Evolutionary conservation across 345 rosid species (phyloP).

Genomic region (Melastoma malabathricum): DNA sequence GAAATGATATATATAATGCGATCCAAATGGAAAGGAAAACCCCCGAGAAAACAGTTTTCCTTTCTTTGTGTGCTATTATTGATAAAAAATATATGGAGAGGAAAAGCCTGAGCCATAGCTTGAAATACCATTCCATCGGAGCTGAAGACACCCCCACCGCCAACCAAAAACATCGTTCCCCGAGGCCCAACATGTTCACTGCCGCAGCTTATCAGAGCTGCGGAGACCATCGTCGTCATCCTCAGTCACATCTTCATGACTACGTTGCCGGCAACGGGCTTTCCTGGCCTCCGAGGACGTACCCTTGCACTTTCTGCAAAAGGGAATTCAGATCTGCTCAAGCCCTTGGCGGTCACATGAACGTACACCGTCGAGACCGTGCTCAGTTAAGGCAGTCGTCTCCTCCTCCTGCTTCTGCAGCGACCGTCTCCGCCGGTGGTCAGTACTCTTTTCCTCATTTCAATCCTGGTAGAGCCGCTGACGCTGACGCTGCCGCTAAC

Average conservation of each 20-base stretch:
- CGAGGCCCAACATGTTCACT: no score
- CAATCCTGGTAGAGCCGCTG: background rate
- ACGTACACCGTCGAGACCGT: slow-evolving; percentile 87
- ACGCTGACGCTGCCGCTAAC: slow-evolving; percentile 6
- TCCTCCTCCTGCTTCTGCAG: slow-evolving; percentile 16
- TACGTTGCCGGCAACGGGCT: slow-evolving; percentile 31
- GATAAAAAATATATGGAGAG: no score
- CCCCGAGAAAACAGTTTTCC: no score
- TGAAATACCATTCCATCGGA: no score
- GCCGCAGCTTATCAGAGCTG: no score
- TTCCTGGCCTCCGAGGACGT: slow-evolving; percentile 96
- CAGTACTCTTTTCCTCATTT: slow-evolving; percentile 29
- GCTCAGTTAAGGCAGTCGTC: slow-evolving; percentile 77
- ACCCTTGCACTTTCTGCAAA: slow-evolving; percentile 87
- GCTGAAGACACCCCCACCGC: no score
- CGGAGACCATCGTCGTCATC: no score
- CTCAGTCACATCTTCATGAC: slow-evolving; percentile 10
- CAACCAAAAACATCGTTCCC: no score
- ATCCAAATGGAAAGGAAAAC: no score
- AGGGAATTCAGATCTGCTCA: slow-evolving; percentile 93
- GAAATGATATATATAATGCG: no score
- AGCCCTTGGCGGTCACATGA: slow-evolving; percentile 98
- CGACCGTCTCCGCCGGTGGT: slow-evolving; percentile 6
- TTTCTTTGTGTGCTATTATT: no score
- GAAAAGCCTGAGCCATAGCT: no score